Evolutionary conservation across 371 early-diverging fungal genomes (phyloP).

Genomic region (Lichtheimia hyalospora): DNA sequence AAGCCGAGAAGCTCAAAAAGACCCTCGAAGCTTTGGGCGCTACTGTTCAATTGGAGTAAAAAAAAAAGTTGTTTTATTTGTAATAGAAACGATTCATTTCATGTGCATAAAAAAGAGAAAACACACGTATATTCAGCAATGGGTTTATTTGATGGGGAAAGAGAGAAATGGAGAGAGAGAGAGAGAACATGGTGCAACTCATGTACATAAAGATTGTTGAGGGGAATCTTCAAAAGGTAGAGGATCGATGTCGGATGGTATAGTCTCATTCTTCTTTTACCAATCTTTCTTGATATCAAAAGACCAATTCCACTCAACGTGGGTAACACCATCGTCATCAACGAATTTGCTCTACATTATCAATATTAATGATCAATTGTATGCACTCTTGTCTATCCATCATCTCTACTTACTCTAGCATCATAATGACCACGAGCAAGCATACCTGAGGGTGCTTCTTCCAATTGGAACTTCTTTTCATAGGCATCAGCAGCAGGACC

Average conservation of each 20-base stretch:
- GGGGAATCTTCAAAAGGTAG: background rate
- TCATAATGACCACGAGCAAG: conserved; percentile 89
- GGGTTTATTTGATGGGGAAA: background rate
- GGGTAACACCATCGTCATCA: conserved; percentile 61
- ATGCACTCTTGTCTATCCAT: no score
- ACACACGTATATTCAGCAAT: no score
- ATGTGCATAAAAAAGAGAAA: no score
- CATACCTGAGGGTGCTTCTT: conserved; percentile 92
- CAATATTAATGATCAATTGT: no score
- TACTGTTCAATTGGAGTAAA: conserved; percentile 90
- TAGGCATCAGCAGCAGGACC: conserved; percentile 80
- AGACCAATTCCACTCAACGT: conserved; percentile 67
- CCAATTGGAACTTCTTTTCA: conserved; percentile 80
- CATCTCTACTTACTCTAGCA: conserved; percentile 54
- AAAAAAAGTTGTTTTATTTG: background rate
- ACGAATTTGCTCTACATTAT: conserved; percentile 51
- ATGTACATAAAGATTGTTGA: background rate
- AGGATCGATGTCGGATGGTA: background rate
- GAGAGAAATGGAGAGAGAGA: background rate
- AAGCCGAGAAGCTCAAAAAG: conserved; percentile 97
- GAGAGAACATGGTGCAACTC: background rate
- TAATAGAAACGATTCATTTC: no score
- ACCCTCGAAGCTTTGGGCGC: conserved; percentile 92
- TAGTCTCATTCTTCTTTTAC: conserved; percentile 28
- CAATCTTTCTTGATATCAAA: conserved; percentile 75